A percentile compares a stretch with the other conserved stretches of the same genome.
Evolutionary conservation across 176 grass and related monocot genomes (phyloP).

Genomic region (Ananas comosus): DNA sequence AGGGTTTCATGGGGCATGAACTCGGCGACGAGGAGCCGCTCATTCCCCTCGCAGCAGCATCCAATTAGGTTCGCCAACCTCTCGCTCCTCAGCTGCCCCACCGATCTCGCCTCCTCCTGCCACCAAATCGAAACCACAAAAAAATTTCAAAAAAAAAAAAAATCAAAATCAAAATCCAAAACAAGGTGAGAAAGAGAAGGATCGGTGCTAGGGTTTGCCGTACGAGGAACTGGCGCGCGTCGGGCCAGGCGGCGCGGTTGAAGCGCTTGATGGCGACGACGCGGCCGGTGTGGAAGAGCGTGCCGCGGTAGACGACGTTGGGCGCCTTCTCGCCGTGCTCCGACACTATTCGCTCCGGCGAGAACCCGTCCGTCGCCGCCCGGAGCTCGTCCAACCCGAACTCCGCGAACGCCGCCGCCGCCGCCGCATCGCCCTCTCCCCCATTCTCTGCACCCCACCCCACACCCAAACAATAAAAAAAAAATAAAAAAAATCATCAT

Average conservation of each 20-base stretch:
- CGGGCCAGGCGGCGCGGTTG: slow-evolving; percentile 37
- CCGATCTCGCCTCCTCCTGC: slow-evolving; percentile 40
- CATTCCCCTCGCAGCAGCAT: slow-evolving; percentile 39
- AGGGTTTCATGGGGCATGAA: slow-evolving; percentile 60
- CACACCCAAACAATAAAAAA: background rate
- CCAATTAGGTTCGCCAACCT: slow-evolving; percentile 35
- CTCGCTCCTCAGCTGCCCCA: slow-evolving; percentile 41
- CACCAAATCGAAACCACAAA: background rate
- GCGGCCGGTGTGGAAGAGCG: slow-evolving; percentile 19
- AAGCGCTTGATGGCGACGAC: slow-evolving; percentile 48
- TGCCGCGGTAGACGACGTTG: slow-evolving; percentile 50
- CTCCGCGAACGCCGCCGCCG: slow-evolving; percentile 24
- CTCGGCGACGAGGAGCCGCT: slow-evolving; percentile 53
- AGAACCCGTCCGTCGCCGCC: slow-evolving; percentile 40
- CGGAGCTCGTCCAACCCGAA: slow-evolving; percentile 33
- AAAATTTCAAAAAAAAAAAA: background rate
- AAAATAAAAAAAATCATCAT: background rate
- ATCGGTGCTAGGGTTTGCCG: background rate
- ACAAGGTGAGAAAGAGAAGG: background rate
- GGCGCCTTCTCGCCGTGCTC: slow-evolving; percentile 50
- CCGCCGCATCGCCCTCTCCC: background rate
- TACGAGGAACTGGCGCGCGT: slow-evolving; percentile 47
- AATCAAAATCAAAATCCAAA: background rate
- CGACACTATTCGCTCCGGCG: slow-evolving; percentile 33
- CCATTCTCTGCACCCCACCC: slow-evolving; percentile 3